Evolutionary conservation across 1,284 basidiomycete genomes (phyloP), one percentile per base, ranked within the genome.

Genomic region (Takashimella koratensis): DNA sequence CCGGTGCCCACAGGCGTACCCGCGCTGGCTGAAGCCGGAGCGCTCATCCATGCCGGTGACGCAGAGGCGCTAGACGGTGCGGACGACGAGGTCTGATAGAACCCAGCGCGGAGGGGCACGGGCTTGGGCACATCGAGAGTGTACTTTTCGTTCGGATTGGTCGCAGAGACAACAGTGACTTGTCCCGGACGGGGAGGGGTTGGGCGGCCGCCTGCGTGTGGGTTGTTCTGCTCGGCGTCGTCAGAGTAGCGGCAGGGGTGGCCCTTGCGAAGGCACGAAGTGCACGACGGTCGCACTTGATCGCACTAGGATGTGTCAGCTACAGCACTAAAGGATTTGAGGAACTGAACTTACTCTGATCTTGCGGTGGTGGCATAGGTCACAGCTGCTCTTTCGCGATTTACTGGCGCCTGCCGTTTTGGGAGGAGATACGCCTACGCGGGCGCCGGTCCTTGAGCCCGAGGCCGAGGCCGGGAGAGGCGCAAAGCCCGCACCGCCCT

Each of bases 331-430:
- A 49, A 19, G 26, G 4, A 40, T 27, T 10, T 41, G 22, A 26
- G 19, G 20, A 24, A 24, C 39, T 19, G 22, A 21, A 62, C 68
- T 44, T 50, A 68, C 70, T 57, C 65, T 65, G 57, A 72, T 72
- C 53, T 72, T 72, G 42, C 70, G 56, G 56, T 66, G 64, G 56
- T 70, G 68, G 59, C 70, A 72, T 19, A 68, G 47, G 40, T 66
- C 66, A 48, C 70, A 72, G 41, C 66, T 68, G 43, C 63, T 66
- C 59, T 72, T 72, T 52, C 70, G 52, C 30, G 30, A 36, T 36
- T 36, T 36, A 16, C 30, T 36, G 8, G 30, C 30, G 16, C 30
- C 30, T 36, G 30, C 10, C 16, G n/a, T n/a, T n/a, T 36, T 36
- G 16, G 30, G 30, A 36, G 30, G 30, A 8, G 30, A 36, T 36